phyloP scores from a whole-genome alignment of 164 flowering plant genomes.

The Taxillus chinensis region DNA sequence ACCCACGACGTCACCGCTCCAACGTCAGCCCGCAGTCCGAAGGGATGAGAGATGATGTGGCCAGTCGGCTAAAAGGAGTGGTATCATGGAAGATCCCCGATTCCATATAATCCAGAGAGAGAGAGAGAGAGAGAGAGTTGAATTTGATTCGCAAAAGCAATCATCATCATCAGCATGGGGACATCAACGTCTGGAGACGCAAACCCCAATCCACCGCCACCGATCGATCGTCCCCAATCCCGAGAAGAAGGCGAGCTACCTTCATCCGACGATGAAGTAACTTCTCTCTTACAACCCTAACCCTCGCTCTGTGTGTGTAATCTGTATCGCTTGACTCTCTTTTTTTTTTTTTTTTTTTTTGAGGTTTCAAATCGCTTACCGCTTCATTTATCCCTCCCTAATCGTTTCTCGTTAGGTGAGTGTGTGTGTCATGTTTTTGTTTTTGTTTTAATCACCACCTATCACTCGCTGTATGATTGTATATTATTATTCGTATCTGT shows the following conservation, averaged over 20 bases:
- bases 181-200: conserved; percentile 20
- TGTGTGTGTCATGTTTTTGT: too few species aligned
- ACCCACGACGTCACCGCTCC: too few species aligned
- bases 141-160: too few species aligned
- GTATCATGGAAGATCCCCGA: too few species aligned
- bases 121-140: too few species aligned
- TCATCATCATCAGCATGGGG: conserved; percentile 18
- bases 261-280: conserved; percentile 33
- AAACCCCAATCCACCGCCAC: conserved; percentile 17
- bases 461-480: too few species aligned
- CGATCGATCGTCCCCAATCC: conserved; percentile 1
- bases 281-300: conserved; percentile 7
- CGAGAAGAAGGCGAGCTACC: conserved; percentile 82
- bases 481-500: too few species aligned
- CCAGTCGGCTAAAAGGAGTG: too few species aligned
- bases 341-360: neutral
- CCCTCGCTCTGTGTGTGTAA: neutral
- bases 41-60: too few species aligned
- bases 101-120: too few species aligned
- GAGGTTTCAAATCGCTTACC: neutral
- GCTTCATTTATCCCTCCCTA: neutral
- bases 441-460: too few species aligned
- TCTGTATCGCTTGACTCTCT: neutral
- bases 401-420: neutral
- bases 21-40: too few species aligned